A percentile compares a stretch with the other conserved stretches of the same genome.
These are phyloP conservation scores for Cordyceps cateniannulata DNA, from an alignment of 2,329 filamentous ascomycete genomes.

Conservation along the genomic window DNA sequence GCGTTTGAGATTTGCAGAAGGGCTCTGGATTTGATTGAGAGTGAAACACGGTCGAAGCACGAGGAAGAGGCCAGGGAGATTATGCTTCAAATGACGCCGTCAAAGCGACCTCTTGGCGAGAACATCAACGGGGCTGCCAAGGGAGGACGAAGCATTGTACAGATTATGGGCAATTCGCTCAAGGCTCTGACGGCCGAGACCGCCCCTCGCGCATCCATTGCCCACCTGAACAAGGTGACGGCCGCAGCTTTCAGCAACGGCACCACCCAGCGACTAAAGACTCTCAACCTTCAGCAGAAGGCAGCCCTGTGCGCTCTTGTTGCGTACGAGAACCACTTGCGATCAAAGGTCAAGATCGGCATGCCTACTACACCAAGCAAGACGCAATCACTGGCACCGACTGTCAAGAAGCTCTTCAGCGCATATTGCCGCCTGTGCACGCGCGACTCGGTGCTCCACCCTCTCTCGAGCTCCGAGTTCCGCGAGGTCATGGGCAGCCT, in stretches of 20 bases:
- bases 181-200: conserved; percentile 63
- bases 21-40: conserved; percentile 82
- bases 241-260: conserved; percentile 87
- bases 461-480: conserved; percentile 87
- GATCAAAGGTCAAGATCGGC: conserved; percentile 37
- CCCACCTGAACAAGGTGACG: conserved; percentile 87
- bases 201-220: conserved; percentile 82
- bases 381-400: conserved; percentile 58
- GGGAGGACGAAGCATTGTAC: conserved; percentile 36
- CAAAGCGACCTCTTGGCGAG: conserved; percentile 71
- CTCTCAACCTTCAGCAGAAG: conserved; percentile 92
- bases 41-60: conserved; percentile 71
- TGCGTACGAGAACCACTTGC: conserved; percentile 73
- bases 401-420: conserved; percentile 76
- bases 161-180: conserved; percentile 48
- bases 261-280: conserved; percentile 73
- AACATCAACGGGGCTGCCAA: conserved; percentile 61
- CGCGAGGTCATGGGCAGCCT: conserved; percentile 84
- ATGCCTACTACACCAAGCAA: conserved; percentile 54
- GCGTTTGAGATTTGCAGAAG: conserved; percentile 91
- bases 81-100: conserved; percentile 56
- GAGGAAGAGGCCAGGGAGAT: conserved; percentile 54
- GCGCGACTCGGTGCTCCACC: conserved; percentile 80
- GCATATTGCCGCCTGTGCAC: conserved; percentile 79
- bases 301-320: conserved; percentile 85